These are phyloP conservation scores for Cylindrodendrum hubeiense DNA, from an alignment of 2,329 filamentous ascomycete genomes.

Conservation along the genomic window DNA sequence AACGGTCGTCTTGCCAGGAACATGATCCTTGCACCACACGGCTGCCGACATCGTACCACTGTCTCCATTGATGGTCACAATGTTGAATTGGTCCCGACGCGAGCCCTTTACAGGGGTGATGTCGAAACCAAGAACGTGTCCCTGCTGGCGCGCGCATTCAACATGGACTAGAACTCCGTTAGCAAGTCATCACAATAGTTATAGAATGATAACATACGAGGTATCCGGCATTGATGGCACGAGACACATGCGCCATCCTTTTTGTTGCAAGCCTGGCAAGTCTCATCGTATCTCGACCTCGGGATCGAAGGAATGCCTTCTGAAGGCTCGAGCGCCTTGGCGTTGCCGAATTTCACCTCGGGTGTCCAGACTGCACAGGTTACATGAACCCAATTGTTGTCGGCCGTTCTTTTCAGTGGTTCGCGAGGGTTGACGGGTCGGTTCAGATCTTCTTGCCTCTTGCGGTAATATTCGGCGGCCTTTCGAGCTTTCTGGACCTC, in stretches of 20 bases:
- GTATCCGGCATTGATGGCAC: conserved; percentile 79
- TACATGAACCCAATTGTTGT: conserved; percentile 99
- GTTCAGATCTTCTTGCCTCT: conserved; percentile 85
- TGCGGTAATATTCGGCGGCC: conserved; percentile 84
- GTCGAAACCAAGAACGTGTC: conserved; percentile 90
- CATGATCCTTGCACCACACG: conserved; percentile 93
- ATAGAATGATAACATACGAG: conserved; percentile 54
- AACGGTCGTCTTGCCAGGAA: conserved; percentile 76
- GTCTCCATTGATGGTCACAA: conserved; percentile 85
- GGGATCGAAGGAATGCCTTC: conserved; percentile 92
- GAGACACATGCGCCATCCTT: conserved; percentile 82
- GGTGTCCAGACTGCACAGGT: conserved; percentile 92
- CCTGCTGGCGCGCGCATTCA: conserved; percentile 87
- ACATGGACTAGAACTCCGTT: conserved; percentile 76
- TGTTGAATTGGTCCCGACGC: conserved; percentile 82
- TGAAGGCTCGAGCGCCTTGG: conserved; percentile 83
- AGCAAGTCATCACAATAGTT: conserved; percentile 11
- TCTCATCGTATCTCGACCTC: conserved; percentile 77
- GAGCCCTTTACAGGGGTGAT: conserved; percentile 91
- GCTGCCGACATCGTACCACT: conserved; percentile 85
- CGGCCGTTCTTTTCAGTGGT: conserved; percentile 90
- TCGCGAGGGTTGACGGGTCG: conserved; percentile 88
- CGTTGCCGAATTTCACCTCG: conserved; percentile 92
- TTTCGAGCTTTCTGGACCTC: conserved; percentile 88
- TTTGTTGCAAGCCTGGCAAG: conserved; percentile 87